Percentiles rank a stretch among this genome's conserved stretches.
Evolutionary conservation across 2,329 filamentous ascomycete genomes (phyloP).

Genomic region (Trichophyton mentagrophytes): DNA sequence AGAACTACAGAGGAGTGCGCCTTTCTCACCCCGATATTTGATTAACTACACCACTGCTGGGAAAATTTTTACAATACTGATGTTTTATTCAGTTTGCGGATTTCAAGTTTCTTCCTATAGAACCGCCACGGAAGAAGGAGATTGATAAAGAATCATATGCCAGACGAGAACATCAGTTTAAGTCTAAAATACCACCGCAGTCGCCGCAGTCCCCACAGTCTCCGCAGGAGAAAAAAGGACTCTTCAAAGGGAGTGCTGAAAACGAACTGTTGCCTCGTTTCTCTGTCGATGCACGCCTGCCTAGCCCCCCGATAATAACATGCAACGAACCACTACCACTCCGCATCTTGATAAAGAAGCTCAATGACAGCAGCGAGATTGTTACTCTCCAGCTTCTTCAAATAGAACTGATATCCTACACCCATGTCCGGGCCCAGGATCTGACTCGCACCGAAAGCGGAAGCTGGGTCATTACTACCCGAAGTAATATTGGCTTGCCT

Average conservation of each 20-base stretch:
- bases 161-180: conserved; percentile 54
- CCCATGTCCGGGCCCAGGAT: conserved; percentile 65
- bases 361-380: conserved; percentile 54
- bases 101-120: conserved; percentile 85
- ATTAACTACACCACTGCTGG: background rate
- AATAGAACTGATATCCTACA: conserved; percentile 68
- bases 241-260: conserved; percentile 41
- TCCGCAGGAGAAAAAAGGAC: conserved; percentile 37
- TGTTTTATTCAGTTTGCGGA: conserved; percentile 32
- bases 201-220: conserved; percentile 12
- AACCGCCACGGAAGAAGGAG: conserved; percentile 60
- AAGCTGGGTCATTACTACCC: conserved; percentile 63
- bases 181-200: conserved; percentile 10
- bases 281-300: conserved; percentile 70
- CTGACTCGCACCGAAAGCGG: conserved; percentile 56
- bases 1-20: conserved; percentile 57
- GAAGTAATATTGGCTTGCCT: conserved; percentile 57
- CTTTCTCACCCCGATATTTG: background rate
- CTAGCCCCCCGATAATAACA: conserved; percentile 75
- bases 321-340: conserved; percentile 79
- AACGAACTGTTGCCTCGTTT: conserved; percentile 42
- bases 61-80: conserved; percentile 9
- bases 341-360: conserved; percentile 64
- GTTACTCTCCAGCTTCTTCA: conserved; percentile 69
- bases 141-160: conserved; percentile 73